Evolutionary conservation across 495 filamentous ascomycete species (phyloP), one percentile per base, ranked within the genome.

Genomic region (Xylona heveae): DNA sequence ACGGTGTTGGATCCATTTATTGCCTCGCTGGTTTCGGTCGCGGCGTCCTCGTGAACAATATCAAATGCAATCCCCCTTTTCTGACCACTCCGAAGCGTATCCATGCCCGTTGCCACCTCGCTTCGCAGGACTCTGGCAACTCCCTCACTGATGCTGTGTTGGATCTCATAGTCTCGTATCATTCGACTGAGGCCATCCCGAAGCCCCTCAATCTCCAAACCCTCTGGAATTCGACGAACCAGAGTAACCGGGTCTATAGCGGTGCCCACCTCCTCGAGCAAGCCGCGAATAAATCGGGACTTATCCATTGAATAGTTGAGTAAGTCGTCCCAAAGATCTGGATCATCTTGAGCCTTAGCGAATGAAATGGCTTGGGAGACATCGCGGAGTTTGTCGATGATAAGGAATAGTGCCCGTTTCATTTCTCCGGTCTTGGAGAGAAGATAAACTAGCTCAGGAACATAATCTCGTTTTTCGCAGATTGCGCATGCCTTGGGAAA

Each of bases 221-320:
- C 83, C 44, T 81, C 78, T 0, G 88, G 88, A 28, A 97, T 95
- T 0, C 83, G 71, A 7, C 78, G 64, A 5, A 97, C 82, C 5
- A 97, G 65, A 6, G 73, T 77, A 37, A 93, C 76, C 0, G 85
- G 85, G 42, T 93, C 71, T 31, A 95, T 84, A 3, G 79, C 66
- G 3, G 83, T 93, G 8, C 90, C 88, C 4, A 90, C 84, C 51
- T 94, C 81, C 39, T 93, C 80, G 2, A 97, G 66, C 5, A 97
- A 57, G 2, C 78, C 90, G 12, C 80, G 72, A 35, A 97, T 93
- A 55, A 97, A 97, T 9, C 65, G 65, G 0, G 88, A 88, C 41
- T 91, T 91, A 50, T 92, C 80, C 90, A 97, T 95, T 15, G 70
- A 76, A 55, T 94, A 94, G 37, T 83, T 68, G 14, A 97, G 69